Base-by-base conservation (phyloP, 352 stramenopile species). In the Globisporangium spinosum region DNA sequence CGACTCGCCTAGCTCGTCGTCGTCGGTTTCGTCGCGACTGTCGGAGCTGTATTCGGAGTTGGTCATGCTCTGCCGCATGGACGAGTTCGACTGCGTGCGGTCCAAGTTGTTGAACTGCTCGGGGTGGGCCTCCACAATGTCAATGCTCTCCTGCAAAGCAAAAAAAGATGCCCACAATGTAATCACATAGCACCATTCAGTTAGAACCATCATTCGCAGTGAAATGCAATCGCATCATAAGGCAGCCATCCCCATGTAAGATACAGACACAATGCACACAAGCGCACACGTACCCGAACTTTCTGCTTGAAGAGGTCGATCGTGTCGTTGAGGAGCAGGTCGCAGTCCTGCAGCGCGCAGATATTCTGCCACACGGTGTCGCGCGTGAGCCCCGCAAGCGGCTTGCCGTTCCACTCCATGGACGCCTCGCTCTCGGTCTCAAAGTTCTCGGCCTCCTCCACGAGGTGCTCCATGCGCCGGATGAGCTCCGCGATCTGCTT, bases 361-460 rank as follows among this genome's bases (percentile, higher is more conserved):
- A 93, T 68, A 58, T 89, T 89, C 34, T 85, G 82, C 82, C 85
- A 93, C 12, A 91, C 74, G 0, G 75, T 87, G 38, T 90, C 71
- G 25, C 77, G 65, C 43, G 77, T 75, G 13, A 90, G 70, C 25
- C 67, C 57, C 15, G 75, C 68, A 57, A 90, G 69, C 20, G 81
- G 68, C 43, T 75, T 66, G 15, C 74, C 78, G 65, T 86, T 64
- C 59, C 59, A 72, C 61, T 85, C 77, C 12, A 76, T 56, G 12
- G 20, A 58, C 22, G 71, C 62, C 53, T 84, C 70, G 54, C 67
- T 73, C 66, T 91, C 81, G 27, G 64, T 69, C 64, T 90, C 79
- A 25, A 90, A 62, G 34, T 77, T 78, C 51, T 90, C 78, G n/a
- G 87, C 74, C 25, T 89, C 76, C 8, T 88, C 72, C 29, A 91